Evolutionary conservation across 495 filamentous ascomycete species (phyloP).

Genomic region (Poronia punctata): DNA sequence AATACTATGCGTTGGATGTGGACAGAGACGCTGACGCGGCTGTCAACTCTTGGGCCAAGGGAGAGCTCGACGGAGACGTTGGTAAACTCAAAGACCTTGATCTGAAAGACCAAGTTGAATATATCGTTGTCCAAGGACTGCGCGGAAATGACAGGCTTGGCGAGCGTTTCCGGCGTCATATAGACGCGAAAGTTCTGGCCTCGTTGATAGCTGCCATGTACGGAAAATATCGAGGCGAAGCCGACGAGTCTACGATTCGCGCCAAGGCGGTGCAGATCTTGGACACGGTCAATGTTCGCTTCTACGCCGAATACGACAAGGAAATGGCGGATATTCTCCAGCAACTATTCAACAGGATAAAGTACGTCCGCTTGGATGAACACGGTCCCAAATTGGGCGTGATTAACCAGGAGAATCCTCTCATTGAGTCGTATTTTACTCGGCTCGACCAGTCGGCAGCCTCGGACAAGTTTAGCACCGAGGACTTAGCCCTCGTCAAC

Average conservation of each 20-base stretch:
- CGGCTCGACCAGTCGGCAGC: conserved; percentile 73
- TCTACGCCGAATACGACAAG: conserved; percentile 83
- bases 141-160: conserved; percentile 63
- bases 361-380: conserved; percentile 84
- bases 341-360: conserved; percentile 88
- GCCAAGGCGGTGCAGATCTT: conserved; percentile 54
- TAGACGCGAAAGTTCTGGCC: conserved; percentile 62
- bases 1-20: conserved; percentile 83
- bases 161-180: conserved; percentile 63
- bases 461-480: conserved; percentile 68
- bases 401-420: conserved; percentile 64
- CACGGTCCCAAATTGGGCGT: conserved; percentile 83
- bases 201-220: conserved; percentile 61
- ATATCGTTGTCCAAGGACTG: conserved; percentile 52
- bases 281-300: conserved; percentile 77
- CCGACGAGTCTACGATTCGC: conserved; percentile 41
- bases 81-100: conserved; percentile 35
- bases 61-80: conserved; percentile 37
- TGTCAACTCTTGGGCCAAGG: conserved; percentile 62
- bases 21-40: conserved; percentile 61
- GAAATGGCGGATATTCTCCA: conserved; percentile 79
- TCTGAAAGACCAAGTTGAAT: conserved; percentile 45
- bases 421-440: conserved; percentile 97
- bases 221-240: conserved; percentile 55
- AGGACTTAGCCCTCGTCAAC: conserved; percentile 78